These are phyloP conservation scores for Talaromyces proteolyticus DNA, from an alignment of 495 filamentous ascomycete genomes.

Conservation along the genomic window DNA sequence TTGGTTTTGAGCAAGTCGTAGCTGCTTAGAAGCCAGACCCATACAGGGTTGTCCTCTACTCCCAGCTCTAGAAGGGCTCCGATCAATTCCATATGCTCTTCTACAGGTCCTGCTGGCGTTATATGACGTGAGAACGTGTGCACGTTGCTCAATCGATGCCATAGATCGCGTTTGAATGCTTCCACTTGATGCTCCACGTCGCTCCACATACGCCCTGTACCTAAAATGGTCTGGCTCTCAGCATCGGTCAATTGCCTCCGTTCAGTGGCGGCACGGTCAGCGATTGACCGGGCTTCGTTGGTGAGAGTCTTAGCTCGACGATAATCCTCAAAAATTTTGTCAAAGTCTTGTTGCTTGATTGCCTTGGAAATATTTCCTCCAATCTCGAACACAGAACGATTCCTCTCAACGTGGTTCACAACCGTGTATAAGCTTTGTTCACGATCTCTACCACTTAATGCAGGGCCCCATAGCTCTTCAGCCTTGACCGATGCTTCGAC, in stretches of 20 bases:
- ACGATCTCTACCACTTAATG: constrained; percentile 83
- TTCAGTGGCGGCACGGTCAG: constrained; percentile 43
- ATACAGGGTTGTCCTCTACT: constrained; percentile 92
- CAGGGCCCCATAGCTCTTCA: constrained; percentile 95
- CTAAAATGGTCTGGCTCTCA: constrained; percentile 75
- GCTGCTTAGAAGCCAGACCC: constrained; percentile 85
- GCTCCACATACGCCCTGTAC: constrained; percentile 91
- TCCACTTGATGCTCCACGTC: constrained; percentile 82
- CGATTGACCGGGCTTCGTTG: constrained; percentile 62
- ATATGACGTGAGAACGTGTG: constrained; percentile 37
- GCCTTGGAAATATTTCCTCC: constrained; percentile 71
- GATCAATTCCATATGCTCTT: constrained; percentile 87
- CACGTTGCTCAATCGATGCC: constrained; percentile 66
- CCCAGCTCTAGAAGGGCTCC: constrained; percentile 82
- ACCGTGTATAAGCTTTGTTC: constrained; percentile 79
- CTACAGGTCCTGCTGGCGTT: constrained; percentile 43
- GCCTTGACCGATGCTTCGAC: constrained; percentile 87
- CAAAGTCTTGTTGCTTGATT: constrained; percentile 86
- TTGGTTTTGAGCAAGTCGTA: constrained; percentile 84
- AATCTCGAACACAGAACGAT: constrained; percentile 75
- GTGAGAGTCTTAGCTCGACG: constrained; percentile 67
- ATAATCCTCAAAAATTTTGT: constrained; percentile 80
- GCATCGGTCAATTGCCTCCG: constrained; percentile 54
- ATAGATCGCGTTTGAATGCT: constrained; percentile 80
- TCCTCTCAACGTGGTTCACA: constrained; percentile 64